Conservation (phyloP, 306 rosid genomes). For the Vigna hirtella region DNA sequence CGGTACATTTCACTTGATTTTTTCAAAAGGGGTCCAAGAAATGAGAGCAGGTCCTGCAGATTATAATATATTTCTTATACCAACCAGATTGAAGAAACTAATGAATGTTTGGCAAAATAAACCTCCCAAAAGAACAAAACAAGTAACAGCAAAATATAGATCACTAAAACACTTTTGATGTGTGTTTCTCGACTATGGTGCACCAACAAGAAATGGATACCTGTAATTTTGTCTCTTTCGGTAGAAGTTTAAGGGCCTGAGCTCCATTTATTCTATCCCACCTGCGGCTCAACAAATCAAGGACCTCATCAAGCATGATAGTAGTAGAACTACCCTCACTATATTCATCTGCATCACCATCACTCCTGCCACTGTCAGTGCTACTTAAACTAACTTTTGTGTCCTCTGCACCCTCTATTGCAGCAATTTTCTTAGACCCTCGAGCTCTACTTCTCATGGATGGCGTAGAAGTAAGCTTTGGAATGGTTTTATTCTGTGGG, state of each 20-base stretch:
- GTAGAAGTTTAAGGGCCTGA: conserved; percentile 92
- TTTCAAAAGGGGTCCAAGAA: conserved; percentile 91
- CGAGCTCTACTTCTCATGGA: conserved; percentile 69
- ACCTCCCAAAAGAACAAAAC: conserved; percentile 13
- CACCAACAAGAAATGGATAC: conserved; percentile 54
- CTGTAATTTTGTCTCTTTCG: conserved; percentile 93
- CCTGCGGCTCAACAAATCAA: conserved; percentile 86
- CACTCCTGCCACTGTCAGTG: conserved; percentile 87
- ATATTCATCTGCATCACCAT: conserved; percentile 83
- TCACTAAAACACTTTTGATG: conserved; percentile 14
- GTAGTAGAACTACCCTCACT: conserved; percentile 66
- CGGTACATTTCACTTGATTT: conserved; percentile 94
- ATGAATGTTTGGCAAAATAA: conserved; percentile 8
- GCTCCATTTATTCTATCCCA: conserved; percentile 98
- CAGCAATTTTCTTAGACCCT: conserved; percentile 80
- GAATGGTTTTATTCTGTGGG: conserved; percentile 57
- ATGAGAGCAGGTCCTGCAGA: conserved; percentile 89
- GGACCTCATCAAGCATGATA: conserved; percentile 90
- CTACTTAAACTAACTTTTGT: conserved; percentile 66
- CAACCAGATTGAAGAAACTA: conserved; percentile 28
- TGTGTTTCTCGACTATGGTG: conserved; percentile 18
- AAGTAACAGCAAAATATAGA: conserved; percentile 23
- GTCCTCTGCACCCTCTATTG: conserved; percentile 96
- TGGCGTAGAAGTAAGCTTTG: conserved; percentile 61
- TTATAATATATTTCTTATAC: conserved; percentile 40